Base-by-base conservation (phyloP, 2,329 filamentous ascomycete genomes). In the Trichoderma asperellum region DNA sequence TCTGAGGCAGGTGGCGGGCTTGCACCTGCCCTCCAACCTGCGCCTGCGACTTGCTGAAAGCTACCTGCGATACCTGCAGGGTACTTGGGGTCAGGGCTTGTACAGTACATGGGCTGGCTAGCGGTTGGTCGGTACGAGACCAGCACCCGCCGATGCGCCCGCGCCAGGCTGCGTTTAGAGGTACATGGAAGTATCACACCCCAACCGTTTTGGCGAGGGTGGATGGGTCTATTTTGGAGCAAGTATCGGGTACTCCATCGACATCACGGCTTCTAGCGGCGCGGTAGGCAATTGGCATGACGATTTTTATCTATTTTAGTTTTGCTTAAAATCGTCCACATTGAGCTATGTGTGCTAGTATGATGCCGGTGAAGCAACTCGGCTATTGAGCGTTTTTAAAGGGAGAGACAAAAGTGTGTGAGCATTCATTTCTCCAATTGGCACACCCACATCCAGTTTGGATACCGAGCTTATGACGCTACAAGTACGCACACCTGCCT, bases 381-480 rank as follows among this genome's bases (percentile, higher is more conserved):
- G 47, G 43, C n/a, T 5, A 49, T 12, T 49, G 47, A 11, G 24
- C 24, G 2, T 12, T 49, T 21, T 12, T 5, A 5, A 49, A 49
- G 7, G 2, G 10, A 12, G n/a, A 12, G n/a, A 24, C 18, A 24
- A 12, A 24, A 24, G 24, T 21, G 47, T 49, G 21, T 8, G 40
- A 43, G 18, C 16, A 18, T 21, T 16, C 6, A 7, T 21, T 16
- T 43, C 60, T 32, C 62, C 27, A 58, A 24, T 47, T 49, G 34
- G 55, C 27, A 34, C 27, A 5, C 24, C 49, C 61, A 43, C 10
- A 56, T 32, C 61, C 37, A 52, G 53, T 67, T 52, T 58, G 55
- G 64, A 67, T 52, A 67, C 64, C 64, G 64, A 67, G 53, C 47
- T 37, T 27, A 66, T 66, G 63, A 65, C 62, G 62, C 62, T 40